A percentile compares a stretch with the other conserved stretches of the same genome.
Evolutionary conservation across 176 grass and related monocot genomes (phyloP).

Genomic region (Carex cristatella): DNA sequence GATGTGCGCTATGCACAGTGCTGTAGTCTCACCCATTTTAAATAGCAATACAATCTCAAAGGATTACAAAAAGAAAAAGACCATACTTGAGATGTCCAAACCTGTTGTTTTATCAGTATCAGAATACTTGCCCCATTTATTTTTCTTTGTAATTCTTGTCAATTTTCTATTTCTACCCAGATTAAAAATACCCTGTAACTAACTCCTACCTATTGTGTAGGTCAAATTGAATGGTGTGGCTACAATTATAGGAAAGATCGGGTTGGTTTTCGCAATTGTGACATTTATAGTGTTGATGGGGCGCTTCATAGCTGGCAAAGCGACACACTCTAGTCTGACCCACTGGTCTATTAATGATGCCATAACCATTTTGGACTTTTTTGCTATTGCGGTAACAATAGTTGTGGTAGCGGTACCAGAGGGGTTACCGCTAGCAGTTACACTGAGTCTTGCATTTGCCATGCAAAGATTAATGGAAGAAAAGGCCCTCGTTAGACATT

Average conservation of each 20-base stretch:
- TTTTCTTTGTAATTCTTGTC: not conserved
- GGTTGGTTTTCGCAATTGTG: constrained; percentile 61
- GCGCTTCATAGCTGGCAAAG: constrained; percentile 52
- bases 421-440: constrained; percentile 85
- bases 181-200: not conserved
- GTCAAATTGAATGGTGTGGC: constrained; percentile 97
- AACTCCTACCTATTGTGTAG: constrained; percentile 15
- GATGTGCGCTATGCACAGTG: too few species aligned
- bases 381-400: constrained; percentile 83
- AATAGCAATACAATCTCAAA: not conserved
- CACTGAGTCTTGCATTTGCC: constrained; percentile 90
- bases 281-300: constrained; percentile 76
- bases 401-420: constrained; percentile 92
- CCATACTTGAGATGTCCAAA: not conserved
- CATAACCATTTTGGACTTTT: constrained; percentile 72
- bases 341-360: constrained; percentile 50
- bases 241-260: constrained; percentile 97
- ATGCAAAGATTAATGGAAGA: constrained; percentile 97
- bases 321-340: constrained; percentile 26
- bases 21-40: not conserved
- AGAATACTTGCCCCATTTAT: not conserved
- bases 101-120: not conserved
- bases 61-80: not conserved
- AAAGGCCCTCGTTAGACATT: constrained; percentile 80
- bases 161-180: not conserved